These are phyloP conservation scores for Mycena epipterygia DNA, from an alignment of 768 basidiomycete genomes.

Conservation along the genomic window DNA sequence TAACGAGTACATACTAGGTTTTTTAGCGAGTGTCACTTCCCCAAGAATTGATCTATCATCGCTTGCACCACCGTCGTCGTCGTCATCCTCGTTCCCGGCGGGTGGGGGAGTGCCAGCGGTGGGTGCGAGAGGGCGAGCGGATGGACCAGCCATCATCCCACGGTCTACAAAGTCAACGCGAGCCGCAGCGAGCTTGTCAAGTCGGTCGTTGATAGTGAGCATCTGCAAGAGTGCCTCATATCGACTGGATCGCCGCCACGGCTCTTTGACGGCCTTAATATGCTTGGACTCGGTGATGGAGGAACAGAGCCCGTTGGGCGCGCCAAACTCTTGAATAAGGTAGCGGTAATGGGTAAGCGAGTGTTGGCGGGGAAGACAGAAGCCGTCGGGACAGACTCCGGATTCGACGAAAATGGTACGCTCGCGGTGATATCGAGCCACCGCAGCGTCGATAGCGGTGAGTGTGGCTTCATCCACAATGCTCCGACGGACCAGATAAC, in stretches of 20 bases:
- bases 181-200: constrained; percentile 45
- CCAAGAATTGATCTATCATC: constrained; percentile 10
- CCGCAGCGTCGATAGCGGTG: constrained; percentile 25
- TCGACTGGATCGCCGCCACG: constrained; percentile 45
- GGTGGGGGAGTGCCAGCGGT: not conserved
- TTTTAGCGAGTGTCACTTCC: constrained; percentile 28
- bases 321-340: constrained; percentile 48
- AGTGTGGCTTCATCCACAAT: constrained; percentile 39
- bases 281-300: constrained; percentile 53
- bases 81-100: not conserved
- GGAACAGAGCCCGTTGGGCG: too few relatives aligned
- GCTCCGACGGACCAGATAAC: constrained; percentile 42
- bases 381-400: constrained; percentile 46
- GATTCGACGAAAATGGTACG: constrained; percentile 32
- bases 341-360: constrained; percentile 45
- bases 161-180: constrained; percentile 34
- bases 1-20: not conserved
- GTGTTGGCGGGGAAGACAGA: constrained; percentile 51
- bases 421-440: constrained; percentile 40
- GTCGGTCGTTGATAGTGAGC: constrained; percentile 44
- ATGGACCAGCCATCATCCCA: constrained; percentile 8
- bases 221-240: constrained; percentile 49
- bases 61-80: constrained; percentile 22
- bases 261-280: constrained; percentile 52
- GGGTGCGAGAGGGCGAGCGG: constrained; percentile 1